Percentiles rank a stretch among this genome's conserved stretches.
phyloP scores from a whole-genome alignment of 2,329 filamentous ascomycete species.

The Lizonia empirigonia region DNA sequence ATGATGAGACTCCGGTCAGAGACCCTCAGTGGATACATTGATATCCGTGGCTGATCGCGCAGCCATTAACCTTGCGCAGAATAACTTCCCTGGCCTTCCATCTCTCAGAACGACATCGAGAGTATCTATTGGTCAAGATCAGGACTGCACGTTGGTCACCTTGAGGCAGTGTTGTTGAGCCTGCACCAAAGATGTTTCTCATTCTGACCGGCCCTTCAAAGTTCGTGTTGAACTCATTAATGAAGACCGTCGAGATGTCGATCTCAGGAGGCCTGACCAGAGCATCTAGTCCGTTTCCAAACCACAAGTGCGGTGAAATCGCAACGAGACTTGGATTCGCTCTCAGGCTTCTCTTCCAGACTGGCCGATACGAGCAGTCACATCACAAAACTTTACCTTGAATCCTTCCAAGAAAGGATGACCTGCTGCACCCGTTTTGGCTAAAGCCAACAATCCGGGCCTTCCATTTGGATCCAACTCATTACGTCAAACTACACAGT shows the following conservation, averaged over 20 bases:
- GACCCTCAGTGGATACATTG: no score
- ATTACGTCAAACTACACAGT: conserved; percentile 6
- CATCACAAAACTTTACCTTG: background rate
- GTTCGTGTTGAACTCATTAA: background rate
- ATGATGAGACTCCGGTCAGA: no score
- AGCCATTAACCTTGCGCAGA: background rate
- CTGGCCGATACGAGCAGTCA: background rate
- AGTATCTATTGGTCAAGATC: background rate
- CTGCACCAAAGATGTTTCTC: background rate
- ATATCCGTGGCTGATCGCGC: background rate
- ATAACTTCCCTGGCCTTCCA: background rate
- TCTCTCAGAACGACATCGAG: background rate
- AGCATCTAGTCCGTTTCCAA: background rate
- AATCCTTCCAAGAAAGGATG: background rate
- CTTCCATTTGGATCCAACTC: background rate
- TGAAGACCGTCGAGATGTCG: background rate
- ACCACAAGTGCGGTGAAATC: background rate
- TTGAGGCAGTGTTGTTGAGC: background rate
- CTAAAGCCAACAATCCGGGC: conserved; percentile 4
- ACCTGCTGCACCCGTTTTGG: background rate
- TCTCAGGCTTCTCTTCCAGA: background rate
- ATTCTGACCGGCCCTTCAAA: background rate
- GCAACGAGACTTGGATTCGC: background rate
- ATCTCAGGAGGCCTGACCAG: background rate
- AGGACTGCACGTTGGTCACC: background rate